These are phyloP conservation scores for Macrophomina tecta DNA, from an alignment of 2,329 filamentous ascomycete species.

Conservation along the genomic window DNA sequence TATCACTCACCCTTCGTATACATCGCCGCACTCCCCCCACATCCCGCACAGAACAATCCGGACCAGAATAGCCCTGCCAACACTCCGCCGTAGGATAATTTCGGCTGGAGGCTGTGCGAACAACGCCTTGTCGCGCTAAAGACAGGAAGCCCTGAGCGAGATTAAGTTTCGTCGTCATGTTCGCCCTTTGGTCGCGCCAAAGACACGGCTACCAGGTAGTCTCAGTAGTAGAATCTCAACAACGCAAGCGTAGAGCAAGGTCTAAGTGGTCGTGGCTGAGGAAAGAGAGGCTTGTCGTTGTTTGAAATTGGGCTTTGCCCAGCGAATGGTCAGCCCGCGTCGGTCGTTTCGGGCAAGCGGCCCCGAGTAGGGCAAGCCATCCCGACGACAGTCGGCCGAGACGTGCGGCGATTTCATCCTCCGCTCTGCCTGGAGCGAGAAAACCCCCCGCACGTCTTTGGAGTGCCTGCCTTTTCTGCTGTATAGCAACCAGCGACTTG, in stretches of 20 bases:
- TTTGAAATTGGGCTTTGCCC: not conserved
- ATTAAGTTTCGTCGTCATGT: not conserved
- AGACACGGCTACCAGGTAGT: not conserved
- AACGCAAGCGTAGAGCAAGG: not conserved
- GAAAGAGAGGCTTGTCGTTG: not conserved
- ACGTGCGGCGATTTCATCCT: not conserved
- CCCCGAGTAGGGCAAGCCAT: not conserved
- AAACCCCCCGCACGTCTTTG: not conserved
- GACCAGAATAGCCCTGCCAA: not conserved
- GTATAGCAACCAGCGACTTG: not conserved
- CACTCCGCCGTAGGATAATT: not conserved
- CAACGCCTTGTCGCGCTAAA: not conserved
- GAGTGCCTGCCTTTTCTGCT: not conserved
- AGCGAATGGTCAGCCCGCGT: not conserved
- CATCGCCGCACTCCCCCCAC: too few species aligned
- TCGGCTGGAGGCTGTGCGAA: not conserved
- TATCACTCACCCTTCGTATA: too few species aligned
- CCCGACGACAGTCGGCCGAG: not conserved
- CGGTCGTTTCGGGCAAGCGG: not conserved
- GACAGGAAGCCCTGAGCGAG: not conserved
- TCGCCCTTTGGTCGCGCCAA: not conserved
- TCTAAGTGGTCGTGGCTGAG: not conserved
- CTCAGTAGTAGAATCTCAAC: not conserved
- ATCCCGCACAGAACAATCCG: too few species aligned
- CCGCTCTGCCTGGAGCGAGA: not conserved